A percentile compares a stretch with the other conserved stretches of the same genome.
These are phyloP conservation scores for Rhinocladiella similis DNA, from an alignment of 2,329 filamentous ascomycete genomes.

Conservation along the genomic window DNA sequence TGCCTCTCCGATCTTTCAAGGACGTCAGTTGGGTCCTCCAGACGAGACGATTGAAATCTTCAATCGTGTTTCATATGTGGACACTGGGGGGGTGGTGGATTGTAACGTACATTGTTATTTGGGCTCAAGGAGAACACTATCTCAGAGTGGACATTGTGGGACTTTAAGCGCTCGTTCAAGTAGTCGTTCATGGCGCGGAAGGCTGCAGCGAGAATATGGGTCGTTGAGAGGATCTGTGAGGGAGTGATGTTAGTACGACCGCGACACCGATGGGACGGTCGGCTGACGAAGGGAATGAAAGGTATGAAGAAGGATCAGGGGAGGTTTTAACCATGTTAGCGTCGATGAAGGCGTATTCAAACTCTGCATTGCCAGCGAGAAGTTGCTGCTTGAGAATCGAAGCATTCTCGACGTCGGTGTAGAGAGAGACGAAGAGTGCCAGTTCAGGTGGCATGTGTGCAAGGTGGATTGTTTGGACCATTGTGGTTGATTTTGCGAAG, in stretches of 20 bases:
- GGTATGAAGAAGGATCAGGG: background rate
- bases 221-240: conserved; percentile 65
- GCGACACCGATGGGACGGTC: no score
- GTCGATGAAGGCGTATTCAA: conserved; percentile 93
- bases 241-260: no score
- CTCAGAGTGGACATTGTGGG: conserved; percentile 85
- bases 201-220: conserved; percentile 72
- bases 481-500: background rate
- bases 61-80: background rate
- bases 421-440: conserved; percentile 72
- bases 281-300: background rate
- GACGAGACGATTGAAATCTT: conserved; percentile 1
- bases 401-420: conserved; percentile 74
- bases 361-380: conserved; percentile 77
- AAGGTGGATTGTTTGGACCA: conserved; percentile 67
- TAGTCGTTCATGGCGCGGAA: conserved; percentile 74
- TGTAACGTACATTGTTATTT: conserved; percentile 65
- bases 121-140: conserved; percentile 77
- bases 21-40: background rate
- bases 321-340: conserved; percentile 65
- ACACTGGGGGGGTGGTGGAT: no score
- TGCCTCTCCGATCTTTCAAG: conserved; percentile 76
- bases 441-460: conserved; percentile 72
- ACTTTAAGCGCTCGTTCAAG: conserved; percentile 64
- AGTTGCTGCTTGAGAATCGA: conserved; percentile 78